phyloP scores from a whole-genome alignment of 495 filamentous ascomycete genomes.

The Talaromyces stipitatus region DNA sequence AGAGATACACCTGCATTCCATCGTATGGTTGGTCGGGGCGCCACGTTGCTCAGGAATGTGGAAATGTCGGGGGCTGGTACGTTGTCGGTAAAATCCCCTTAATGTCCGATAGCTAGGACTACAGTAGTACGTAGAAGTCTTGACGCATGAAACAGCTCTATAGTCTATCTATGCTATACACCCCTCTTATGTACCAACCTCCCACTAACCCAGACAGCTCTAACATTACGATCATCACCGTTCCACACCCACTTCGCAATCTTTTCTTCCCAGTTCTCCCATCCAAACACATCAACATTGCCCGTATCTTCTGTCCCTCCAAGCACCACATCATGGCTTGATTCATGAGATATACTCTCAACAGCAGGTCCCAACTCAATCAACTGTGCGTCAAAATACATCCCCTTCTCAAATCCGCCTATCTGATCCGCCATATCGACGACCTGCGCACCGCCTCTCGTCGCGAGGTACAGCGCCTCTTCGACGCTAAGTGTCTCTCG shows the following conservation, averaged over 20 bases:
- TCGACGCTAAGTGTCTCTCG: slow-evolving; percentile 51
- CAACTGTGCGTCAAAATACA: slow-evolving; percentile 83
- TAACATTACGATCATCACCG: slow-evolving; percentile 78
- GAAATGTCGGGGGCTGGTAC: background rate
- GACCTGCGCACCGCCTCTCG: slow-evolving; percentile 69
- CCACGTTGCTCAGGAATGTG: background rate
- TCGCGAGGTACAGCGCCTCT: slow-evolving; percentile 83
- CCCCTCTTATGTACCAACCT: slow-evolving; percentile 55
- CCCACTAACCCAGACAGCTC: slow-evolving; percentile 73
- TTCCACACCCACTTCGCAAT: slow-evolving; percentile 86
- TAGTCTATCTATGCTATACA: background rate
- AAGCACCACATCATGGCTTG: background rate
- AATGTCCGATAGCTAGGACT: background rate
- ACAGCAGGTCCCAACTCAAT: slow-evolving; percentile 48
- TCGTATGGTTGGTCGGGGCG: background rate
- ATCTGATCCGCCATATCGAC: slow-evolving; percentile 61
- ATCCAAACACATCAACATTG: slow-evolving; percentile 76
- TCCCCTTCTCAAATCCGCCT: slow-evolving; percentile 76
- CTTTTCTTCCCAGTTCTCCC: slow-evolving; percentile 67
- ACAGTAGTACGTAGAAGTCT: background rate
- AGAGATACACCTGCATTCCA: background rate
- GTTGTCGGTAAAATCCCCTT: no score
- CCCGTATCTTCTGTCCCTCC: background rate
- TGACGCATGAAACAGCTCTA: background rate
- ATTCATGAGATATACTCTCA: slow-evolving; percentile 13